Evolutionary conservation across 345 rosid species (phyloP).

Genomic region (Linum usitatissimum): DNA sequence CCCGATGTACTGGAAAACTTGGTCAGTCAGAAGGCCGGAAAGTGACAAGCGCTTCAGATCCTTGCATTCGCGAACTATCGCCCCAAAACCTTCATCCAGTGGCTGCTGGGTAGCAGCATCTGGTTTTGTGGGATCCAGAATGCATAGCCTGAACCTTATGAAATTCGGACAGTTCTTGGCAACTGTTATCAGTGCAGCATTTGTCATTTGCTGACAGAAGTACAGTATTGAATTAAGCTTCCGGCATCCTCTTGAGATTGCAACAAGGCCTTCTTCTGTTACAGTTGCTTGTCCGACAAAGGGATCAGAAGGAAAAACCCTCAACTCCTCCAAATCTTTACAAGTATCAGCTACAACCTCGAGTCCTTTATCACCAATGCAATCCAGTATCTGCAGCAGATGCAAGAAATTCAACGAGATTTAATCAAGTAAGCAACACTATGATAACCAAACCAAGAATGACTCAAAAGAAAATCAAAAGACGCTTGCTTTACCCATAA

Average conservation of each 20-base stretch:
- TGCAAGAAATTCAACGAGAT: no score
- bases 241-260: conserved; percentile 70
- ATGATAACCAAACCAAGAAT: neutral
- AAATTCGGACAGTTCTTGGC: conserved; percentile 82
- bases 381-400: conserved; percentile 67
- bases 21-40: conserved; percentile 68
- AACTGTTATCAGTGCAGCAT: conserved; percentile 72
- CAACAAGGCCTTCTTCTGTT: conserved; percentile 81
- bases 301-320: conserved; percentile 87
- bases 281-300: conserved; percentile 49
- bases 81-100: conserved; percentile 95
- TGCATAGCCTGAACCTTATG: conserved; percentile 68
- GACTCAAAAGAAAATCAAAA: neutral
- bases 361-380: conserved; percentile 84
- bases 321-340: conserved; percentile 70
- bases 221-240: conserved; percentile 76
- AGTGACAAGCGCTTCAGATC: conserved; percentile 60
- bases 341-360: conserved; percentile 64
- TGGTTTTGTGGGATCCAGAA: conserved; percentile 59
- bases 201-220: conserved; percentile 96
- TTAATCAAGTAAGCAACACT: neutral
- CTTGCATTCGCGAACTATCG: conserved; percentile 69
- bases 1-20: conserved; percentile 80
- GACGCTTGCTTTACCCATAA: conserved; percentile 52
- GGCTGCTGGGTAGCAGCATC: conserved; percentile 63